These are phyloP conservation scores for Hypoxylon sp. DNA, from an alignment of 2,329 filamentous ascomycete genomes.

Conservation along the genomic window DNA sequence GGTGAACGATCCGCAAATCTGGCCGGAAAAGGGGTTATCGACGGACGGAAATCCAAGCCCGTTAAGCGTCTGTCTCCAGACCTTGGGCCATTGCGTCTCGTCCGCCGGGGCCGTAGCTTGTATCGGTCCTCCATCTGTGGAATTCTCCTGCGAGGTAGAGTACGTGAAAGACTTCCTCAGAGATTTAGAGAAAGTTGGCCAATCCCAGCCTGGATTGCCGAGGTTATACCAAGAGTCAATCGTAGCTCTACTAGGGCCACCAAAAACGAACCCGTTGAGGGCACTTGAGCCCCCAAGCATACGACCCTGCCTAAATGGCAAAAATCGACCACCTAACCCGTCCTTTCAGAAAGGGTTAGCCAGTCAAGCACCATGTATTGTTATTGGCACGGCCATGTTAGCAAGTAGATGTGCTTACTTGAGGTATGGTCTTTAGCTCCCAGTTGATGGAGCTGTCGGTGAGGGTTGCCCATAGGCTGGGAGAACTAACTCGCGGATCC, in stretches of 20 bases:
- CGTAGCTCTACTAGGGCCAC: constrained; percentile 10
- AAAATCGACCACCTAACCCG: too few relatives aligned
- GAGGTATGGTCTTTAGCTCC: constrained; percentile 19
- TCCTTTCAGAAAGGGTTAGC: too few relatives aligned
- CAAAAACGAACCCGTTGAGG: constrained; percentile 23
- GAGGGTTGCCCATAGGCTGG: constrained; percentile 11
- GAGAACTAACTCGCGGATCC: constrained; percentile 17
- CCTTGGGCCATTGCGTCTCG: constrained; percentile 23
- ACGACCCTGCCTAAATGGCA: too few relatives aligned
- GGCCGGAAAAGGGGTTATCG: constrained; percentile 33
- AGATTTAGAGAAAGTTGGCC: constrained; percentile 25
- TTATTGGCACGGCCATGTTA: too few relatives aligned
- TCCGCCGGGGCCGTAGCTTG: constrained; percentile 30
- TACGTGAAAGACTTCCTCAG: constrained; percentile 13
- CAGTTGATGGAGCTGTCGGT: constrained; percentile 16
- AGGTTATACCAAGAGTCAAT: constrained; percentile 26
- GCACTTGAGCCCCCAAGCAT: constrained; percentile 30
- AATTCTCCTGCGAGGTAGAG: too few relatives aligned
- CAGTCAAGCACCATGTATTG: too few relatives aligned
- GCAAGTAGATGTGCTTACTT: too few relatives aligned
- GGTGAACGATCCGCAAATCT: background rate
- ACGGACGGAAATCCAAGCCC: constrained; percentile 28
- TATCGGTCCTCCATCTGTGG: too few relatives aligned
- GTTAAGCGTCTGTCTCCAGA: constrained; percentile 36
- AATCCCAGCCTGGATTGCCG: constrained; percentile 33